These are phyloP conservation scores for Urostyla sp. DNA, from an alignment of 73 alveolate species.

Conservation along the genomic window DNA sequence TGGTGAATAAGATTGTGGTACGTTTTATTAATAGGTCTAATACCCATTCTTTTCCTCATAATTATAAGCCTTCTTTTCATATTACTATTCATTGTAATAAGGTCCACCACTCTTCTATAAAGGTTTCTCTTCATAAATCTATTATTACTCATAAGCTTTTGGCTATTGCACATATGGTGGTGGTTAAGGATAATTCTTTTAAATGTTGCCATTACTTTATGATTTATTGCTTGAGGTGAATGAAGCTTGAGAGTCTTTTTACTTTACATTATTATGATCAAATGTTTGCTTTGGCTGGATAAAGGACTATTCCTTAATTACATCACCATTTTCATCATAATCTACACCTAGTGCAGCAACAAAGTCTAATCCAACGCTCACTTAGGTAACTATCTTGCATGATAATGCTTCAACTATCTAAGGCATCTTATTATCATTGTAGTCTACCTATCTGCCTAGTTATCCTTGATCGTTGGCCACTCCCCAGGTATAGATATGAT, in stretches of 20 bases:
- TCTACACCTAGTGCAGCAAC: slow-evolving; percentile 32
- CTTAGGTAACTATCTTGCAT: slow-evolving; percentile 9
- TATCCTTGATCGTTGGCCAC: slow-evolving; percentile 16
- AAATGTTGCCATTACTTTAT: too few species aligned
- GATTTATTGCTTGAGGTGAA: too few species aligned
- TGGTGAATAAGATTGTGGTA: too few species aligned
- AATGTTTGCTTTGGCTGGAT: too few species aligned
- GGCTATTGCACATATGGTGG: too few species aligned
- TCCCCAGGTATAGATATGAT: slow-evolving; percentile 52
- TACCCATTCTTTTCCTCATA: neutral
- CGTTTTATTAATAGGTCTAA: too few species aligned
- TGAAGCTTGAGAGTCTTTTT: too few species aligned
- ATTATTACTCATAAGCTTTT: too few species aligned
- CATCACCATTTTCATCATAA: slow-evolving; percentile 29
- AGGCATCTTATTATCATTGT: slow-evolving; percentile 25
- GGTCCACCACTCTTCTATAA: neutral
- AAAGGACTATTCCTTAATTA: neutral
- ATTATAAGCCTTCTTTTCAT: neutral
- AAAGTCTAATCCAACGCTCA: slow-evolving; percentile 14
- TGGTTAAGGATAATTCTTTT: too few species aligned
- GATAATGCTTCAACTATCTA: slow-evolving; percentile 9
- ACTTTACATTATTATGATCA: too few species aligned
- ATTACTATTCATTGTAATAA: neutral
- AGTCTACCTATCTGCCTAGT: neutral
- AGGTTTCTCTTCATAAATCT: too few species aligned